Evolutionary conservation across 805 yeast species (phyloP).

Genomic region (Metschnikowia cubensis): DNA sequence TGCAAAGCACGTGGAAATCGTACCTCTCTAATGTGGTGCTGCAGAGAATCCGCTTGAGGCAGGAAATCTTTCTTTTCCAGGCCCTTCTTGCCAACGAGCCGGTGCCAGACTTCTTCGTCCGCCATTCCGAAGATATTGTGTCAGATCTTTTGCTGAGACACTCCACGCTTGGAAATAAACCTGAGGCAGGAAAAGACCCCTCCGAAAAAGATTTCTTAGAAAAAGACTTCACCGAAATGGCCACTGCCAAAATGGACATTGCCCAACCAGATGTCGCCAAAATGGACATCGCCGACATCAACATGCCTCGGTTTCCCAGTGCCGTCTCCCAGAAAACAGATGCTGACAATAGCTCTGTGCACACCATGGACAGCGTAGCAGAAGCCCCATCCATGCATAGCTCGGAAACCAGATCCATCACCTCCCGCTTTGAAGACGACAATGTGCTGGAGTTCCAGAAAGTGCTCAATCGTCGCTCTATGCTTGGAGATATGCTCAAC

Average conservation of each 20-base stretch:
- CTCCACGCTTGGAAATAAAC: background rate
- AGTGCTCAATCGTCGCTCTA: slow-evolving; percentile 34
- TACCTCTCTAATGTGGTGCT: slow-evolving; percentile 34
- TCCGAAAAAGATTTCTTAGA: background rate
- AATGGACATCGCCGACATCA: too few relatives aligned
- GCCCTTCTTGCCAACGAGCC: slow-evolving; percentile 14
- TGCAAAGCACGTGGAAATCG: slow-evolving; percentile 27
- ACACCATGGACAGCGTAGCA: slow-evolving; percentile 1
- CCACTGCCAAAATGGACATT: too few relatives aligned
- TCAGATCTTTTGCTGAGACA: slow-evolving; percentile 3
- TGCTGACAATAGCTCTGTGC: background rate
- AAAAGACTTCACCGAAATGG: too few relatives aligned
- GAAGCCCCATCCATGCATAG: background rate
- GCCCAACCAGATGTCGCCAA: too few relatives aligned
- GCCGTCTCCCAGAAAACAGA: background rate
- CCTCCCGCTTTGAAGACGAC: background rate
- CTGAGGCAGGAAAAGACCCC: background rate
- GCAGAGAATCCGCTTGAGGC: slow-evolving; percentile 37
- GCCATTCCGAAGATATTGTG: background rate
- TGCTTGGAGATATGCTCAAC: slow-evolving; percentile 44
- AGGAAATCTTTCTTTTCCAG: slow-evolving; percentile 37
- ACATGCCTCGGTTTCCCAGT: background rate
- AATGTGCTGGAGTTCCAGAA: slow-evolving; percentile 24
- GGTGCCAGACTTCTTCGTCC: slow-evolving; percentile 10
- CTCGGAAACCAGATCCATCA: background rate